Conservation (phyloP, 2,329 filamentous ascomycete genomes). For the Curvularia verruculosa region DNA sequence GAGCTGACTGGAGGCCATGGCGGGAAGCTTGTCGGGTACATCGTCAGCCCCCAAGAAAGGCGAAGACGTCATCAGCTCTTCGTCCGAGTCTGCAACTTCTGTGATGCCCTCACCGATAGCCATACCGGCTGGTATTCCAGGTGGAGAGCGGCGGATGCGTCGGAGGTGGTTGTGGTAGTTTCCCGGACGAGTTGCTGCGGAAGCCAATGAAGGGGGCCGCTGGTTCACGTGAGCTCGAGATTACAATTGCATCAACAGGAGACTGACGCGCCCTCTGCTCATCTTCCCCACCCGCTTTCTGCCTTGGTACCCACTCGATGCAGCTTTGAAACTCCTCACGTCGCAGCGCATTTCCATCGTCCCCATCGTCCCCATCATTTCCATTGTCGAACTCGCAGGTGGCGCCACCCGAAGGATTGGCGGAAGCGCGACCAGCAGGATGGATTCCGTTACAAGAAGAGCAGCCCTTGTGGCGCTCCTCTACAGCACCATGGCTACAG, state of each 20-base stretch:
- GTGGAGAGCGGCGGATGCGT: conserved; percentile 1
- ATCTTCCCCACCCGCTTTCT: conserved; percentile 2
- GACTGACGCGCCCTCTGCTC: conserved; percentile 6
- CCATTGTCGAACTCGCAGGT: conserved; percentile 11
- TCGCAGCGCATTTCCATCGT: conserved; percentile 18
- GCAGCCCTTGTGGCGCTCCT: conserved; percentile 31
- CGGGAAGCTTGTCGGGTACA: conserved; percentile 31
- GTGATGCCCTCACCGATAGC: conserved; percentile 22
- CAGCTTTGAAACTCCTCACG: conserved; percentile 25
- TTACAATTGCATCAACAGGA: conserved; percentile 28
- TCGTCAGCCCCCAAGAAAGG: conserved; percentile 22
- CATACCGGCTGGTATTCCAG: conserved; percentile 26
- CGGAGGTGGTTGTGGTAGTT: conserved; percentile 14
- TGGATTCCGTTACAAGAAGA: conserved; percentile 17
- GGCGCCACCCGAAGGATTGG: conserved; percentile 2
- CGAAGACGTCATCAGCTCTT: conserved; percentile 41
- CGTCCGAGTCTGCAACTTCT: conserved; percentile 45
- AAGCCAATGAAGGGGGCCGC: conserved; percentile 27
- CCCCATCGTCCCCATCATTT: neutral
- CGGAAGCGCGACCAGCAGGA: conserved; percentile 15
- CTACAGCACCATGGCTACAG: conserved; percentile 33
- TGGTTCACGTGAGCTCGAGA: conserved; percentile 34
- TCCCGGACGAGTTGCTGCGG: conserved; percentile 15
- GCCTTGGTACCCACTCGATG: conserved; percentile 7
- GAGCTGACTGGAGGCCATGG: conserved; percentile 14